These are phyloP conservation scores for Volvox reticuliferus DNA, from an alignment of 139 green algal species.

Conservation along the genomic window DNA sequence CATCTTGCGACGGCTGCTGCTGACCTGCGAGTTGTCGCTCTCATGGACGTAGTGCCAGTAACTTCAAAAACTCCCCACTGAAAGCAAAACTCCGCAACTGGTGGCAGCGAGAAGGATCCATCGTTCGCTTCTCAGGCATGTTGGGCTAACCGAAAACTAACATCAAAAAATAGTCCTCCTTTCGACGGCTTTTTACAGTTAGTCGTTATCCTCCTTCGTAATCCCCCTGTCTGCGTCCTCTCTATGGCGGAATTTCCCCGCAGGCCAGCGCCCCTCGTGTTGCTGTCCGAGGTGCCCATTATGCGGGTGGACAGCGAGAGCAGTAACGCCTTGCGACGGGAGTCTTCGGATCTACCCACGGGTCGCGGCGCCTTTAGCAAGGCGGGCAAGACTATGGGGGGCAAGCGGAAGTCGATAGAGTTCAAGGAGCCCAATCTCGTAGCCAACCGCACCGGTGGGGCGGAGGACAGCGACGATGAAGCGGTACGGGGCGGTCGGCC, in stretches of 20 bases:
- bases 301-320: conserved; percentile 22
- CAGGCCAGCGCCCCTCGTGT: conserved; percentile 7
- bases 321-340: neutral
- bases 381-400: neutral
- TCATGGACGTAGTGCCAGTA: too few species aligned
- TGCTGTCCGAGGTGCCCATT: conserved; percentile 26
- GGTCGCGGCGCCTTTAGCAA: neutral
- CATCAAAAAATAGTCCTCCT: too few species aligned
- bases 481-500: neutral
- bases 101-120: too few species aligned
- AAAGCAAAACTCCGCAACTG: too few species aligned
- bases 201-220: too few species aligned
- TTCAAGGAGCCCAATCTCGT: neutral
- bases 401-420: neutral
- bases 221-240: too few species aligned
- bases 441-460: neutral
- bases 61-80: too few species aligned
- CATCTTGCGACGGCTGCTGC: too few species aligned
- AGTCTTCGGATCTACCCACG: neutral
- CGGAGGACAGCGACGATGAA: neutral
- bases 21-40: too few species aligned
- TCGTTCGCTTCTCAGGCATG: too few species aligned
- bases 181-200: too few species aligned
- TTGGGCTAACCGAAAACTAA: too few species aligned
- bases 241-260: neutral